These are phyloP conservation scores for Melampsora larici-populina DNA, from an alignment of 1,284 basidiomycete genomes.

Conservation along the genomic window DNA sequence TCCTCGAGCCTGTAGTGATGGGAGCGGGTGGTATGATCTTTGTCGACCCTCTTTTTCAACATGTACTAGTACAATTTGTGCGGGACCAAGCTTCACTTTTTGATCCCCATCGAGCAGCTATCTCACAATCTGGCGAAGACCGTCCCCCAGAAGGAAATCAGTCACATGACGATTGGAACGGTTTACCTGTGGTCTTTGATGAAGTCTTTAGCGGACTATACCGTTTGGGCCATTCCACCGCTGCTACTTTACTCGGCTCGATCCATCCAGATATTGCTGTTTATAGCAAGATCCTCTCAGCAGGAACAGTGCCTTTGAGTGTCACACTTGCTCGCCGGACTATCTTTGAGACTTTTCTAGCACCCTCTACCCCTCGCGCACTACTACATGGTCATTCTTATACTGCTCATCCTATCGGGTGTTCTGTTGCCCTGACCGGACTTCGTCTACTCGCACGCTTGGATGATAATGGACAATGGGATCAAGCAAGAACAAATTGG, in stretches of 20 bases:
- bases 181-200: conserved; percentile 88
- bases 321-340: conserved; percentile 74
- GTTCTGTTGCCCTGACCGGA: conserved; percentile 80
- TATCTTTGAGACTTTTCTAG: conserved; percentile 76
- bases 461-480: conserved; percentile 63
- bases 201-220: conserved; percentile 93
- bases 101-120: conserved; percentile 44
- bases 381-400: conserved; percentile 93
- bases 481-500: conserved; percentile 60
- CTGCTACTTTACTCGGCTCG: conserved; percentile 64
- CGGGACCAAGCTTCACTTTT: conserved; percentile 61
- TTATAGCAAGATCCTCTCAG: conserved; percentile 90
- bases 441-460: conserved; percentile 62
- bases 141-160: background rate
- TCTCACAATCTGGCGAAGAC: background rate
- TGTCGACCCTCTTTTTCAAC: conserved; percentile 94
- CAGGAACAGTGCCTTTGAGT: conserved; percentile 82
- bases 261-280: conserved; percentile 75
- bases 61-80: conserved; percentile 76
- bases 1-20: conserved; percentile 88
- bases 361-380: conserved; percentile 74
- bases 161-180: conserved; percentile 59
- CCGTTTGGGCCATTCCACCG: conserved; percentile 72
- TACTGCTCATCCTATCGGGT: conserved; percentile 85
- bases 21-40: conserved; percentile 97